Evolutionary conservation across 1,284 basidiomycete genomes (phyloP), one percentile per base, ranked within the genome.

Genomic region (Athelia psychrophila): DNA sequence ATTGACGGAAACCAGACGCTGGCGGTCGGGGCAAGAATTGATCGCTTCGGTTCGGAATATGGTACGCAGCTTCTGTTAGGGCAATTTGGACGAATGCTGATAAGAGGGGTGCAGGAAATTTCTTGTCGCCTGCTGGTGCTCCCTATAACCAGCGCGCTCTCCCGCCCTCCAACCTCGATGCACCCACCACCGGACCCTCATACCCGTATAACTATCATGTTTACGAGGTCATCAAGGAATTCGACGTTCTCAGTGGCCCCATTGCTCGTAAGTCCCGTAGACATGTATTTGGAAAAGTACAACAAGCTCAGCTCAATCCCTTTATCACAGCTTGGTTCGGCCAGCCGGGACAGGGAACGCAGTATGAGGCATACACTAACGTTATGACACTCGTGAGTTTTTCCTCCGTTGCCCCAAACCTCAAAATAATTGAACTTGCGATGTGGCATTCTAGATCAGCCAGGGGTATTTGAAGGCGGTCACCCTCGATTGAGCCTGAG

Each of bases 331-430:
- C 47, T n/a, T 36, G 35, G 47, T 52, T 52, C 24, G 51, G 51
- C 8, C 51, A 52, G 40, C 51, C 47, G 22, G 51, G 51, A 30
- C 51, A 52, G 47, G 51, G 51, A n/a, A 48, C 46, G 8, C 51
- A 52, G 51, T 52, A 52, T 27, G 23, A 49, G 22, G 42, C 51
- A 20, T 25, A 20, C 15, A 24, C 16, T 19, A 49, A 32, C 38
- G 47, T 48, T 5, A 47, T 38, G 30, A 25, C 4, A 15, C 30
- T 52, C 16, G 51, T 52, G 18, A 42, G 18, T 5, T 16, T 42
- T 42, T 42, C 16, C 6, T 30, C 13, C 27, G 5, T 30, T 30
- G 5, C 27, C 5, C 5, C 13, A 6, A 30, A 13, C 27, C 13
- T 30, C 27, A 5, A 5, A 6, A 13, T 5, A 30, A 30, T 30